These are phyloP conservation scores for Sphagnum contortum DNA, from an alignment of 225 moss, liverwort and hornwort genomes.

Conservation along the genomic window DNA sequence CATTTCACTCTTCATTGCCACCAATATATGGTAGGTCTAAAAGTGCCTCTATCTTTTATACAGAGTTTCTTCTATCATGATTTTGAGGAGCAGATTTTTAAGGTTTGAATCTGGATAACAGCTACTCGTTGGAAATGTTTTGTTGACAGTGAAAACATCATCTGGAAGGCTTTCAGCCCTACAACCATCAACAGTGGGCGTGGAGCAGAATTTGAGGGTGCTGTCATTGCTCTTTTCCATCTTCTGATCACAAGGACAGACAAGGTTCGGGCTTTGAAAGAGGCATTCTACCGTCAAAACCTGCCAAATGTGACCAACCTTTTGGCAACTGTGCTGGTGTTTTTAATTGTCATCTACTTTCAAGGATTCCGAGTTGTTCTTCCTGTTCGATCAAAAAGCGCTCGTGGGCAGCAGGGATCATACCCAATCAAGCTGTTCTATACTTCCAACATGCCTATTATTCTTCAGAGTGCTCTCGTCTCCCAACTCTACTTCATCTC, in stretches of 20 bases:
- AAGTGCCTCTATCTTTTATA: too few relatives aligned
- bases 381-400: conserved; percentile 89
- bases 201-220: conserved; percentile 96
- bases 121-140: background rate
- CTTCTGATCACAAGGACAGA: conserved; percentile 84
- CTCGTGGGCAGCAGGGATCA: conserved; percentile 95
- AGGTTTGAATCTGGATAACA: too few relatives aligned
- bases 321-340: conserved; percentile 82
- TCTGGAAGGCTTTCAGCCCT: conserved; percentile 99
- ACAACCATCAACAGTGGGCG: conserved; percentile 92
- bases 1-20: conserved; percentile 93
- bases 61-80: too few relatives aligned
- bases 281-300: conserved; percentile 82
- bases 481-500: conserved; percentile 96
- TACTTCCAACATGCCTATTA: conserved; percentile 98
- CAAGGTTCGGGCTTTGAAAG: conserved; percentile 83
- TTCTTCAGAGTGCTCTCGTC: conserved; percentile 89
- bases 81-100: too few relatives aligned
- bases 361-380: conserved; percentile 97
- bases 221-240: conserved; percentile 92
- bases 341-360: conserved; percentile 94
- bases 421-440: conserved; percentile 99
- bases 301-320: conserved; percentile 95
- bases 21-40: conserved; percentile 75
- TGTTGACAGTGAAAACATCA: conserved; percentile 76